Base-by-base conservation (phyloP, 2,329 filamentous ascomycete species). In the Uncinocarpus reesii region DNA sequence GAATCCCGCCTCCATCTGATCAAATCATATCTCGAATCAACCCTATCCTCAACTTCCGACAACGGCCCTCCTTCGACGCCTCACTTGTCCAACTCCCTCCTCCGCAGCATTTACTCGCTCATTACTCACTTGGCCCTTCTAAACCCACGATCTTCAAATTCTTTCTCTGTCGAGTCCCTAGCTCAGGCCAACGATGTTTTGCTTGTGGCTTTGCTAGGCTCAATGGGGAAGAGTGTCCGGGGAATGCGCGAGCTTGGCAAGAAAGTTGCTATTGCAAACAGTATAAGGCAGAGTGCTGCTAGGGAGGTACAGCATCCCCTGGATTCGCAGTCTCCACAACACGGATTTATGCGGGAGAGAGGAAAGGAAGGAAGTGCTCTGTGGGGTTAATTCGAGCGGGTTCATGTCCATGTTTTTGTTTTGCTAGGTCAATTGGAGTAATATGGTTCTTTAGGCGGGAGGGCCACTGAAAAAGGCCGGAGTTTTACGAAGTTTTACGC, bases 31-130 rank as follows among this genome's bases (percentile, higher is more conserved):
- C 79, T 98, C 40, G 73, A 82, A 53, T 77, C 76, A 11, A 83
- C 84, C 1, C 73, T 78, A 6, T 81, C 80, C 16, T 80, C 81
- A 58, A 69, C 81, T 29, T 75, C 73, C 5, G 73, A 74, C 41
- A 71, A 34, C 59, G 49, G 52, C 61, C 20, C 62, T 53, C 48
- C 55, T 50, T 42, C 58, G 53, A 59, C 46, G 59, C 55, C 41
- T 46, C 60, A 48, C 55, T 57, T 73, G 60, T 63, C 86, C 5
- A 77, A 87, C 59, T 76, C 80, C 1, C 81, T 95, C 35, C 79
- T 98, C 26, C 87, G 92, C 53, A 86, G 86, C 54, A 87, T 95
- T 54, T 85, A 89, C 60, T 84, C 89, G 1, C 81, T 95, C 34
- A 78, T 95, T 53, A 83, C 83, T 42, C 84, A 90, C 44, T 76